Evolutionary conservation across 2,329 filamentous ascomycete genomes (phyloP).

Genomic region (Bimuria novae-zelandiae): DNA sequence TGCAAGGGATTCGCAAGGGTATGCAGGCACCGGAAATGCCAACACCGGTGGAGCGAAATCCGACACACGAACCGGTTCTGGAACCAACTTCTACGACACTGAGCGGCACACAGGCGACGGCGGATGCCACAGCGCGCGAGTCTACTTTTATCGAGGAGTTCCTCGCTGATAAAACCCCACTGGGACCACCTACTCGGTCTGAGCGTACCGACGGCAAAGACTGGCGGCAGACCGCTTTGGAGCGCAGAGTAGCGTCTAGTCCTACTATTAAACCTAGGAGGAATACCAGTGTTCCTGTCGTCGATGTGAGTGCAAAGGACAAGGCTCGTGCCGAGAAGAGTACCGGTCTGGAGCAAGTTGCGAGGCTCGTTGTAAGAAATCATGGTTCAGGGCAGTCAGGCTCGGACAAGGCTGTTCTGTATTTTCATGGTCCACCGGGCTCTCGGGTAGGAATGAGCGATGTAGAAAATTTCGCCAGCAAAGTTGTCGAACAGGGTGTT

Average conservation of each 20-base stretch:
- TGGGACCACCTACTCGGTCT: not conserved
- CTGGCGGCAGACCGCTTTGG: conserved; percentile 35
- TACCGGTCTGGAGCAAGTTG: not conserved
- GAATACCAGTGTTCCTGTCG: conserved; percentile 2
- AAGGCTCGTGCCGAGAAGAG: not conserved
- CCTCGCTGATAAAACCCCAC: conserved; percentile 17
- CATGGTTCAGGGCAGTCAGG: not conserved
- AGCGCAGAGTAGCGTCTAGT: conserved; percentile 8
- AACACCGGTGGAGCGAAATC: not conserved
- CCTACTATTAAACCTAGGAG: not conserved
- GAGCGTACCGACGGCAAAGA: conserved; percentile 3
- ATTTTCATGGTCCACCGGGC: not conserved
- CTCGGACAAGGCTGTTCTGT: not conserved
- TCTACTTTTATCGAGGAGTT: conserved; percentile 32
- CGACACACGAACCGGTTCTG: not conserved
- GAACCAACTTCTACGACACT: not conserved
- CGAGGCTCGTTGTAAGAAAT: not conserved
- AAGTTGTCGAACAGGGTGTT: too few relatives aligned
- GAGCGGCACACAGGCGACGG: not conserved
- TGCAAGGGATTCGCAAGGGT: not conserved
- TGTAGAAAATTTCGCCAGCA: not conserved
- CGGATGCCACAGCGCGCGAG: conserved; percentile 17
- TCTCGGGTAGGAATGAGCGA: not conserved
- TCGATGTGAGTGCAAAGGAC: conserved; percentile 4
- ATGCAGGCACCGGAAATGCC: not conserved